Evolutionary conservation across 192 early-diverging fungal species (phyloP).

Genomic region (Coemansia sp.): DNA sequence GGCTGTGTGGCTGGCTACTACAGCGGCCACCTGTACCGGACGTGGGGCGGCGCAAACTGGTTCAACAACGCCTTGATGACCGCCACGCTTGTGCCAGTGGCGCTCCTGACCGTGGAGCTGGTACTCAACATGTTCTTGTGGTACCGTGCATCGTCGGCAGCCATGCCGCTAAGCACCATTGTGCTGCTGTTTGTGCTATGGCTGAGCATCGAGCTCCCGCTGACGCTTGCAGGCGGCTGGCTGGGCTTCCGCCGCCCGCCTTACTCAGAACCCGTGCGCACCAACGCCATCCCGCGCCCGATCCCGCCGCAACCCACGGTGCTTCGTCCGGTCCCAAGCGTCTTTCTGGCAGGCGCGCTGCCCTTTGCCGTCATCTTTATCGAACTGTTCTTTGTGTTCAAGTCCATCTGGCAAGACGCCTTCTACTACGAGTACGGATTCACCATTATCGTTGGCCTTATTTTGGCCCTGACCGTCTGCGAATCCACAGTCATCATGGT

Average conservation of each 20-base stretch:
- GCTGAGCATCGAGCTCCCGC: constrained; percentile 77
- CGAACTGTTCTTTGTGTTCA: constrained; percentile 72
- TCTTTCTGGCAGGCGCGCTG: constrained; percentile 68
- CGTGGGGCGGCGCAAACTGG: constrained; percentile 72
- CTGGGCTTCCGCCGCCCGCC: constrained; percentile 75
- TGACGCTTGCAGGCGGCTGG: constrained; percentile 85
- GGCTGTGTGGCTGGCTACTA: constrained; percentile 67
- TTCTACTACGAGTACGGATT: constrained; percentile 70
- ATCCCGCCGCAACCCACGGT: constrained; percentile 84
- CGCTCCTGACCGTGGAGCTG: constrained; percentile 66
- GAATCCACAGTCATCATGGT: constrained; percentile 70
- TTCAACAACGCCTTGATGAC: constrained; percentile 69
- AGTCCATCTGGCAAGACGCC: constrained; percentile 69
- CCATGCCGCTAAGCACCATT: constrained; percentile 89
- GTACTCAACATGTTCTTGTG: constrained; percentile 87
- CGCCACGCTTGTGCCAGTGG: constrained; percentile 60
- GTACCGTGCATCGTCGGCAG: constrained; percentile 82
- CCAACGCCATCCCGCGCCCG: constrained; percentile 90
- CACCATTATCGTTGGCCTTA: constrained; percentile 60
- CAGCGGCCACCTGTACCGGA: constrained; percentile 70
- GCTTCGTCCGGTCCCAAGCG: constrained; percentile 60
- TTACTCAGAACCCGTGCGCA: constrained; percentile 87
- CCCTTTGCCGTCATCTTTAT: constrained; percentile 77
- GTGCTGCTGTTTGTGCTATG: constrained; percentile 78
- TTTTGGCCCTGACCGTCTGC: constrained; percentile 62